phyloP scores from a whole-genome alignment of 1,284 basidiomycete species.

The Marasmius fiardii region DNA sequence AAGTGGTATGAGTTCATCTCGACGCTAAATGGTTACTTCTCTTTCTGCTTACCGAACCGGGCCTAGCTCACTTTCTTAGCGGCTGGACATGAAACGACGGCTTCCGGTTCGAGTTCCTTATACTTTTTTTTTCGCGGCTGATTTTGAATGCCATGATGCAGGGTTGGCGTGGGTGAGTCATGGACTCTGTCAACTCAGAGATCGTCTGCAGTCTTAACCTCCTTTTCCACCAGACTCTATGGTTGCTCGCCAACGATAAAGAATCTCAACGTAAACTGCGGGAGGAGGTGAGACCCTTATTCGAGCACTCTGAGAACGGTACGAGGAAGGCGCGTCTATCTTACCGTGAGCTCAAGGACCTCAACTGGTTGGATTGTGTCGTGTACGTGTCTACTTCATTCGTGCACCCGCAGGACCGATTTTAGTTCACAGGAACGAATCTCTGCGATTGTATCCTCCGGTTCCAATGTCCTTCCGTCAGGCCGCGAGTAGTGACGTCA shows the following conservation, averaged over 20 bases:
- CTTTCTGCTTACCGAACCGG: background rate
- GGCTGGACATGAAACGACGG: constrained; percentile 51
- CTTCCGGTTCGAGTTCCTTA: constrained; percentile 28
- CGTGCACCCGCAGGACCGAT: background rate
- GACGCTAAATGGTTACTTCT: background rate
- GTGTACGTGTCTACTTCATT: constrained; percentile 30
- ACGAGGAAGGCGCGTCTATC: background rate
- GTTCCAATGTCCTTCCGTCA: constrained; percentile 44
- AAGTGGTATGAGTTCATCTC: constrained; percentile 35
- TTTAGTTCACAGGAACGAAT: constrained; percentile 25
- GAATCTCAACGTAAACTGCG: constrained; percentile 39
- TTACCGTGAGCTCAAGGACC: constrained; percentile 42
- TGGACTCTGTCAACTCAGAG: background rate
- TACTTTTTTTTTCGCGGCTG: background rate
- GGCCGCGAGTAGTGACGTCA: constrained; percentile 37
- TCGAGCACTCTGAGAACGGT: constrained; percentile 28
- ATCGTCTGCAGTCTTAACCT: background rate
- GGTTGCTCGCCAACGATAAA: constrained; percentile 32
- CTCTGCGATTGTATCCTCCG: constrained; percentile 41
- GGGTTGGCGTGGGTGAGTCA: constrained; percentile 6
- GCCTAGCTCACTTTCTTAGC: constrained; percentile 45
- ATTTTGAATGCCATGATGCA: background rate
- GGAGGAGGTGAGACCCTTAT: constrained; percentile 36
- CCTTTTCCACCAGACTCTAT: constrained; percentile 30
- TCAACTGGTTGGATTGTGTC: constrained; percentile 44